These are phyloP conservation scores for Dissophora ornata DNA, from an alignment of 192 early-diverging fungal genomes.

Conservation along the genomic window DNA sequence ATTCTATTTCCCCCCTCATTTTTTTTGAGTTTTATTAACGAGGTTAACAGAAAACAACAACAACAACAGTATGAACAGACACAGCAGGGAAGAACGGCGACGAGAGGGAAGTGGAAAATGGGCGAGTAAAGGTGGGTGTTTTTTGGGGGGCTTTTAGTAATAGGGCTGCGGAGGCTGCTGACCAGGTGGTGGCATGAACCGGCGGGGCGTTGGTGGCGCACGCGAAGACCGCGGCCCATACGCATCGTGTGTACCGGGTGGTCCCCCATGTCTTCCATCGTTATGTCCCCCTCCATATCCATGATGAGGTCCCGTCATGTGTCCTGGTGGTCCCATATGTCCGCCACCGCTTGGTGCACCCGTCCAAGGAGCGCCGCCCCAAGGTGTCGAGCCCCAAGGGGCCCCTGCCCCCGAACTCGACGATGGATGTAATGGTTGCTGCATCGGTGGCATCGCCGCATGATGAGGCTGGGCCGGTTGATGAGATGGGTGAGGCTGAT, in stretches of 20 bases:
- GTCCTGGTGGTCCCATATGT: constrained; percentile 46
- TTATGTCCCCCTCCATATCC: constrained; percentile 26
- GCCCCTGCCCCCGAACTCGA: constrained; percentile 27
- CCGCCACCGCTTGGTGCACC: constrained; percentile 34
- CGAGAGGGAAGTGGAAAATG: no score
- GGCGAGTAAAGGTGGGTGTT: no score
- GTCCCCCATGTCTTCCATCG: constrained; percentile 28
- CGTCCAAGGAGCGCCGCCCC: constrained; percentile 49
- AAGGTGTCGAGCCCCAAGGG: constrained; percentile 47
- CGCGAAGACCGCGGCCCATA: constrained; percentile 46
- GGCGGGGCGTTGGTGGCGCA: constrained; percentile 47
- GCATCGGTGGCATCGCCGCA: constrained; percentile 37
- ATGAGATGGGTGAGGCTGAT: constrained; percentile 43
- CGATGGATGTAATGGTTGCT: constrained; percentile 22
- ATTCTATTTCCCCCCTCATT: no score
- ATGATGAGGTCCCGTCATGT: constrained; percentile 49
- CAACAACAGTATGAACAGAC: no score
- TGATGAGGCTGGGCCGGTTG: constrained; percentile 19
- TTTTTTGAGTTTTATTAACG: no score
- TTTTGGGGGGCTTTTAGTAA: no score
- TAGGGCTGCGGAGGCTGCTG: constrained; percentile 42
- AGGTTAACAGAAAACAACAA: no score
- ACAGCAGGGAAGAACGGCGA: no score
- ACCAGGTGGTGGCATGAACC: constrained; percentile 49
- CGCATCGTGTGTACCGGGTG: constrained; percentile 31